These are phyloP conservation scores for Amoebophrya sp. DNA, from an alignment of 169 alveolate genomes.

Conservation along the genomic window DNA sequence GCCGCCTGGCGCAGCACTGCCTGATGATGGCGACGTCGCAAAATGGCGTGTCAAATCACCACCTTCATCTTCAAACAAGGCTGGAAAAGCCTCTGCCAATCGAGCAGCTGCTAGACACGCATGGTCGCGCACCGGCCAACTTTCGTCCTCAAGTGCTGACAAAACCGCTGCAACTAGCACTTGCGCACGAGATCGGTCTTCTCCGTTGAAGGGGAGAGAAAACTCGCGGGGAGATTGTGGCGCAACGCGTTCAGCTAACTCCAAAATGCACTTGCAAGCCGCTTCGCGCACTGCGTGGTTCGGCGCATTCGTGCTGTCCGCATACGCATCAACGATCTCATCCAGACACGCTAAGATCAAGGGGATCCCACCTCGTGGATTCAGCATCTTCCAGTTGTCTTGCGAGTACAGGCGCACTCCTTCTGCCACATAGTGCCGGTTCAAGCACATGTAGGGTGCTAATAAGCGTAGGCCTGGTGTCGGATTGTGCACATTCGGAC, in stretches of 20 bases:
- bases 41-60: too few relatives aligned
- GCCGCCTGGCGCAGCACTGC: too few relatives aligned
- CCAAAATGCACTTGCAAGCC: not conserved
- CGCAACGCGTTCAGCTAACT: not conserved
- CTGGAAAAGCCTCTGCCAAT: not conserved
- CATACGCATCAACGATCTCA: not conserved
- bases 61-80: not conserved
- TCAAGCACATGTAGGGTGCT: not conserved
- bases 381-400: not conserved
- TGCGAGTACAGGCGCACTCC: not conserved
- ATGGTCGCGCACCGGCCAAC: conserved; percentile 1
- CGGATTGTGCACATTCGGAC: too few relatives aligned
- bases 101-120: not conserved
- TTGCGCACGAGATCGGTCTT: not conserved
- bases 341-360: not conserved
- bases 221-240: not conserved
- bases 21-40: too few relatives aligned
- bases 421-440: not conserved
- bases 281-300: conserved; percentile 18
- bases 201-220: not conserved
- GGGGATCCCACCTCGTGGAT: not conserved
- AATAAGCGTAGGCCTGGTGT: too few relatives aligned
- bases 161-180: not conserved
- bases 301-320: conserved; percentile 5
- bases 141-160: not conserved